phyloP scores from a whole-genome alignment of 257 asterid genomes.

The Henckelia pumila region DNA sequence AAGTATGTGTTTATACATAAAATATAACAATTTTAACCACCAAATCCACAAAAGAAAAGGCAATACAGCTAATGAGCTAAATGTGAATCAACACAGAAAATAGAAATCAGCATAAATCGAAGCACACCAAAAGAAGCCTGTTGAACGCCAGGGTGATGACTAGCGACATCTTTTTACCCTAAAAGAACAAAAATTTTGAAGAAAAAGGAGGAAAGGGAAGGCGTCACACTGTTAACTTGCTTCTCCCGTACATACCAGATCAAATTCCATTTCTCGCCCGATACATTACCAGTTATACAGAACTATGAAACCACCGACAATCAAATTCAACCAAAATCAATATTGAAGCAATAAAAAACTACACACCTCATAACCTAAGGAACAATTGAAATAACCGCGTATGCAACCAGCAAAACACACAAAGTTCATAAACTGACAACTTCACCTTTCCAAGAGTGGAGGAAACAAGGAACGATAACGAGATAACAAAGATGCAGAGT shows the following conservation, averaged over 20 bases:
- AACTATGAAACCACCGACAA: not conserved
- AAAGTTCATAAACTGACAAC: constrained; percentile 12
- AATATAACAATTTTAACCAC: not conserved
- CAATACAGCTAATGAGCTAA: no score
- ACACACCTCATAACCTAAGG: not conserved
- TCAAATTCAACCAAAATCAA: constrained; percentile 8
- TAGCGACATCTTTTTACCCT: not conserved
- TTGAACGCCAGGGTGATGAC: not conserved
- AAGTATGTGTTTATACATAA: no score
- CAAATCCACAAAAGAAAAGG: not conserved
- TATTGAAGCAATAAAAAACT: constrained; percentile 15
- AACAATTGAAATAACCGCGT: constrained; percentile 22
- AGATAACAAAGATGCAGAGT: constrained; percentile 27
- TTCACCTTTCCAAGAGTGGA: constrained; percentile 53
- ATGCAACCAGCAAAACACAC: constrained; percentile 1
- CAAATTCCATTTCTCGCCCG: constrained; percentile 2
- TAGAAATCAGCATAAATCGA: not conserved
- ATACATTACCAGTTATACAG: not conserved
- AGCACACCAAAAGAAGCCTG: not conserved
- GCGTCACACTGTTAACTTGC: no score
- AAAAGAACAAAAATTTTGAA: not conserved
- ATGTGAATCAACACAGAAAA: not conserved
- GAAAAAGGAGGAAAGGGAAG: not conserved
- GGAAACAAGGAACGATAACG: constrained; percentile 35
- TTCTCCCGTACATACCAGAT: constrained; percentile 8